Evolutionary conservation across 2,329 filamentous ascomycete species (phyloP).

Genomic region (Aspergillus phoenicis): DNA sequence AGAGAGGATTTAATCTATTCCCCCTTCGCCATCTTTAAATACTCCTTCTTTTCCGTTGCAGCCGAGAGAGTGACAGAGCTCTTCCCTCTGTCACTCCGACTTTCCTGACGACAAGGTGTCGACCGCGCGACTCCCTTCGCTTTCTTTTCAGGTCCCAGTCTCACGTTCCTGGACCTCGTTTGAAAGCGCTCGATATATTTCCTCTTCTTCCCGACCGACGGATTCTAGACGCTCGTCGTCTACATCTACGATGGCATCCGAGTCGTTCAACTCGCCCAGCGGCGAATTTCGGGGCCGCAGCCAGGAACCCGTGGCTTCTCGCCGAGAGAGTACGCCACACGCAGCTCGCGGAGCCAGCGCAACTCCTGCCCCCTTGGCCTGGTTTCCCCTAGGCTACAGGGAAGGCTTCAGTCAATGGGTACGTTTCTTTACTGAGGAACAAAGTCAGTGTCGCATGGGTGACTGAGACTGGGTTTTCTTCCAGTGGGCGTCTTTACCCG

Average conservation of each 20-base stretch:
- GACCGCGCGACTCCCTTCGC: conserved; percentile 25
- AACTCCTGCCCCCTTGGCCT: conserved; percentile 42
- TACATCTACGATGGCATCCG: conserved; percentile 39
- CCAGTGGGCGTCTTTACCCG: conserved; percentile 83
- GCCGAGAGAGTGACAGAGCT: conserved; percentile 27
- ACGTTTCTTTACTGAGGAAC: conserved; percentile 37
- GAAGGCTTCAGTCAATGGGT: conserved; percentile 92
- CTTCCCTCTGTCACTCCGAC: conserved; percentile 25
- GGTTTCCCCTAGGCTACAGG: conserved; percentile 88
- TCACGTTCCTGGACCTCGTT: conserved; percentile 30
- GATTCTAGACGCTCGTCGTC: conserved; percentile 26
- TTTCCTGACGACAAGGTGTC: conserved; percentile 31
- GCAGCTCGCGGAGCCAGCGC: conserved; percentile 35
- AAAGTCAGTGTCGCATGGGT: conserved; percentile 14
- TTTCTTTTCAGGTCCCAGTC: conserved; percentile 22
- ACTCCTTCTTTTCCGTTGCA: neutral
- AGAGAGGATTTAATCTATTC: neutral
- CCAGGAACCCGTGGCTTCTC: conserved; percentile 23
- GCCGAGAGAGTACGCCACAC: conserved; percentile 31
- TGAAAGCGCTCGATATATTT: conserved; percentile 18
- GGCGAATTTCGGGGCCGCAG: conserved; percentile 30
- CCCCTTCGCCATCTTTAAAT: conserved; percentile 5
- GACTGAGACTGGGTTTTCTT: conserved; percentile 21
- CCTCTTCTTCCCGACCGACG: conserved; percentile 18
- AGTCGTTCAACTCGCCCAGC: conserved; percentile 37